Conservation (phyloP, 1,139 yeast genomes). For the Hyphopichia wangnamkhiaoensis region DNA sequence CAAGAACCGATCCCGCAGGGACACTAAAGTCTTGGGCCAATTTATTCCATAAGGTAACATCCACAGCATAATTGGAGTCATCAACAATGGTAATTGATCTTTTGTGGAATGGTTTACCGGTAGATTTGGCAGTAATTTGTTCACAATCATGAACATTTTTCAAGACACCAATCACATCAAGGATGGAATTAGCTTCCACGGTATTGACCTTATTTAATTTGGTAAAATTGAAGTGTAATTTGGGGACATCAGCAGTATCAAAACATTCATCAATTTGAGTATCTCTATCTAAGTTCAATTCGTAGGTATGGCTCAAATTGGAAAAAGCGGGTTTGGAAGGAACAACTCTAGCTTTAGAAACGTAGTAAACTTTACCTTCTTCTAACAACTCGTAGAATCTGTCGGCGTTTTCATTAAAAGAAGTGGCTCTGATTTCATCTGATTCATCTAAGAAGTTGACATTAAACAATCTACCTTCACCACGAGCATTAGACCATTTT, state of each 20-base stretch:
- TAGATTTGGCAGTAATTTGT: constrained; percentile 87
- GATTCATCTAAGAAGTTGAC: constrained; percentile 90
- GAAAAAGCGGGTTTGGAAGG: constrained; percentile 87
- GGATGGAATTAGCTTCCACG: constrained; percentile 67
- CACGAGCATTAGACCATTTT: constrained; percentile 83
- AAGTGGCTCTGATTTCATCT: constrained; percentile 95
- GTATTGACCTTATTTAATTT: constrained; percentile 66
- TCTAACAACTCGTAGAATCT: constrained; percentile 70
- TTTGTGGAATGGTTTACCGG: constrained; percentile 89
- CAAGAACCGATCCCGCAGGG: constrained; percentile 85
- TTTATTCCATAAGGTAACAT: constrained; percentile 89
- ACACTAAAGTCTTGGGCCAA: constrained; percentile 74
- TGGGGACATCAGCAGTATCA: constrained; percentile 71
- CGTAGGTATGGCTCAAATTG: constrained; percentile 84
- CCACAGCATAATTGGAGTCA: constrained; percentile 72
- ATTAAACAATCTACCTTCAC: constrained; percentile 88
- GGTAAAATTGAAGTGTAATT: constrained; percentile 73
- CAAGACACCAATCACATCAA: constrained; percentile 87
- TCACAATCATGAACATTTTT: constrained; percentile 72
- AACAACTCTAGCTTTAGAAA: constrained; percentile 79
- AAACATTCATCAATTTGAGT: constrained; percentile 72
- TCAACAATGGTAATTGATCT: constrained; percentile 88
- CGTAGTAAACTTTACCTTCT: constrained; percentile 87
- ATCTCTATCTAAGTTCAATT: constrained; percentile 78
- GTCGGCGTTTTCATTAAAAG: constrained; percentile 86